phyloP scores from a whole-genome alignment of 805 yeast species.

The Starmerella floricola region DNA sequence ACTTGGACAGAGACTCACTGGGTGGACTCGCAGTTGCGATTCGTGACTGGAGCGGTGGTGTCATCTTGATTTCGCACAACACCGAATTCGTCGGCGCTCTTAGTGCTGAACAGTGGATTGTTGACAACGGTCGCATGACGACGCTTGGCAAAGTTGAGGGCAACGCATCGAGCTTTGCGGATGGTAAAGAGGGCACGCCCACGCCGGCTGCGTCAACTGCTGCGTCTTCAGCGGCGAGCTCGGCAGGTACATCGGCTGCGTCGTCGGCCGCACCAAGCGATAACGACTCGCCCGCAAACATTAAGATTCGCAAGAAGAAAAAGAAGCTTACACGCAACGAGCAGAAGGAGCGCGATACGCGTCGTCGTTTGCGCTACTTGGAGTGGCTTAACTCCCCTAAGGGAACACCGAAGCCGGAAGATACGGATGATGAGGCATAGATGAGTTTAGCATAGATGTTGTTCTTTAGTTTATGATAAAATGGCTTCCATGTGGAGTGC shows the following conservation, averaged over 20 bases:
- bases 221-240: conserved; percentile 36
- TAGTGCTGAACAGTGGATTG: conserved; percentile 98
- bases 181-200: conserved; percentile 50
- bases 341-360: conserved; percentile 77
- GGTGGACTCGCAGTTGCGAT: conserved; percentile 97
- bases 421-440: conserved; percentile 79
- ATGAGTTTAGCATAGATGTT: background rate
- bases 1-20: conserved; percentile 91
- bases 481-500: background rate
- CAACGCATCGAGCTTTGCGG: conserved; percentile 60
- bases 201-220: conserved; percentile 26
- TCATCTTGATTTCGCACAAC: conserved; percentile 95
- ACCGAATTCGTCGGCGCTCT: conserved; percentile 93
- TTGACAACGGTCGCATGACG: conserved; percentile 80
- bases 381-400: conserved; percentile 94
- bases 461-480: background rate
- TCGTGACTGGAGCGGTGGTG: conserved; percentile 97
- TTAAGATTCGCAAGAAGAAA: conserved; percentile 84
- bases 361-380: conserved; percentile 86
- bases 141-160: conserved; percentile 64
- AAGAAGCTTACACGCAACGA: conserved; percentile 97
- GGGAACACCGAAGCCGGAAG: conserved; percentile 92
- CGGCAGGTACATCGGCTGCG: conserved; percentile 36
- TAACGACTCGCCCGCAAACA: conserved; percentile 89
- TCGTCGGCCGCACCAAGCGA: conserved; percentile 30